phyloP scores from a whole-genome alignment of 1,284 basidiomycete species.

The Neonothopanus nambi region DNA sequence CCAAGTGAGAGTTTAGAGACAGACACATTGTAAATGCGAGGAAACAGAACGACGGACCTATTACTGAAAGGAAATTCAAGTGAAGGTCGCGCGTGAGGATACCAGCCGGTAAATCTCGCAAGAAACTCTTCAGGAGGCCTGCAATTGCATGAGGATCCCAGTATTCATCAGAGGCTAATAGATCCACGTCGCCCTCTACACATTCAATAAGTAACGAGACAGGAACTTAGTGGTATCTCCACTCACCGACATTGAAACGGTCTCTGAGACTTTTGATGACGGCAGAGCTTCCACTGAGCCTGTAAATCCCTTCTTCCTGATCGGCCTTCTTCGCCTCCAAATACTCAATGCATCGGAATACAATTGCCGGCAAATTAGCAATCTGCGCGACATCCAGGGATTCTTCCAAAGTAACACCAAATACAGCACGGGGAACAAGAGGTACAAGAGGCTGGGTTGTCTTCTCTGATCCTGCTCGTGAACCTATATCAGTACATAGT shows the following conservation, averaged over 20 bases:
- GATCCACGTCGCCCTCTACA: constrained; percentile 88
- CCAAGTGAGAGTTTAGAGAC: constrained; percentile 14
- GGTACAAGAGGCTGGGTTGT: constrained; percentile 35
- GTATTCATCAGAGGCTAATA: constrained; percentile 83
- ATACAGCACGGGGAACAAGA: constrained; percentile 73
- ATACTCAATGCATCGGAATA: constrained; percentile 92
- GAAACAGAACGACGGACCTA: constrained; percentile 71
- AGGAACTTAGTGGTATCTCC: background rate
- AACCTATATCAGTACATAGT: too few relatives aligned
- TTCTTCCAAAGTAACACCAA: constrained; percentile 87
- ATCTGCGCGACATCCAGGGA: constrained; percentile 88
- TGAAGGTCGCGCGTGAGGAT: constrained; percentile 92
- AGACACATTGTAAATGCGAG: constrained; percentile 8
- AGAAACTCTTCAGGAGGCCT: constrained; percentile 86
- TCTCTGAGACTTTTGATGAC: constrained; percentile 95
- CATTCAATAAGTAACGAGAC: constrained; percentile 9
- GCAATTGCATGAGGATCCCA: constrained; percentile 97
- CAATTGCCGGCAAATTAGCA: constrained; percentile 89
- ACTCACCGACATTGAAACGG: constrained; percentile 84
- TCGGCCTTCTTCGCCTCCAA: constrained; percentile 90
- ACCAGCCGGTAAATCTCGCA: constrained; percentile 88
- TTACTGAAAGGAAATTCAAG: constrained; percentile 84
- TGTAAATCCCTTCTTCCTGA: constrained; percentile 97
- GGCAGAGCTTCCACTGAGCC: constrained; percentile 88
- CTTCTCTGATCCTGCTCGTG: constrained; percentile 43